These are phyloP conservation scores for Diversispora eburnea DNA, from an alignment of 192 early-diverging fungal genomes.

Conservation along the genomic window DNA sequence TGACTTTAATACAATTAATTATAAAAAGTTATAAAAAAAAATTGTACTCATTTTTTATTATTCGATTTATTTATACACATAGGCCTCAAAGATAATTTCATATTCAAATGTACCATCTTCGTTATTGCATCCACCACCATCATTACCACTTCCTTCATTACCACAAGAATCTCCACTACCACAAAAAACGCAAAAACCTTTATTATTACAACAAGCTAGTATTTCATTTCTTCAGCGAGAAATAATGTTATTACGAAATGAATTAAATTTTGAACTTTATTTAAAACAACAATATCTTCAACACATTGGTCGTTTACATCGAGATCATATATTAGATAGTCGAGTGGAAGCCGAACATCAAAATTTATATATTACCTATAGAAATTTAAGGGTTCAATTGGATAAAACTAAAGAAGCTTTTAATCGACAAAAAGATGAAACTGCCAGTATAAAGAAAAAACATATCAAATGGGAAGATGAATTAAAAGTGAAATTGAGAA, in stretches of 20 bases:
- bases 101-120: not conserved
- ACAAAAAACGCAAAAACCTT: not conserved
- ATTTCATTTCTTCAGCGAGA: conserved; percentile 48
- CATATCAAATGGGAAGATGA: conserved; percentile 57
- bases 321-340: conserved; percentile 53
- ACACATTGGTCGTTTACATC: conserved; percentile 55
- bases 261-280: conserved; percentile 60
- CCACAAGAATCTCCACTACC: too few relatives aligned
- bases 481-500: conserved; percentile 43
- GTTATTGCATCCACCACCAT: too few relatives aligned
- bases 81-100: conserved; percentile 10
- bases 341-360: conserved; percentile 53
- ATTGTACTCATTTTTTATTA: not conserved
- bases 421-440: conserved; percentile 47
- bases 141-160: too few relatives aligned
- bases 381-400: conserved; percentile 45
- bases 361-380: conserved; percentile 48
- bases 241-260: conserved; percentile 51
- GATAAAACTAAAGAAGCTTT: conserved; percentile 39
- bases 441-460: conserved; percentile 43
- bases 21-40: not conserved
- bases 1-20: not conserved
- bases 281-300: conserved; percentile 60
- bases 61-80: not conserved
- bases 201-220: conserved; percentile 31